Evolutionary conservation across 192 early-diverging fungal genomes (phyloP), one percentile per base, ranked within the genome.

Genomic region (Podila epigama): DNA sequence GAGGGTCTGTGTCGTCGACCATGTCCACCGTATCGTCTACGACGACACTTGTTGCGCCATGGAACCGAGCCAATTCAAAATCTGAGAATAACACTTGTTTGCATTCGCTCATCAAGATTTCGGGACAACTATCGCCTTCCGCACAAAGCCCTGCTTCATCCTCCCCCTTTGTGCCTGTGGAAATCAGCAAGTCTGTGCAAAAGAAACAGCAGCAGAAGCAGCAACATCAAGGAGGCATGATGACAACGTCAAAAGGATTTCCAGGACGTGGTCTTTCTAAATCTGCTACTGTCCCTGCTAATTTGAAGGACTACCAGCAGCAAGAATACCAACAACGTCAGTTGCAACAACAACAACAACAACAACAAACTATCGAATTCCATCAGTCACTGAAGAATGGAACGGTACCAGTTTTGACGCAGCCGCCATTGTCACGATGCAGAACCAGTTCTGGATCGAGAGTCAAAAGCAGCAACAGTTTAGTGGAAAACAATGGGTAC

Each of bases 31-130:
- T 5, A 15, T 10, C 25, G 9, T 37, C 40, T 18, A 29, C 60
- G 10, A 42, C 73, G 4, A 11, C 60, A 1, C 32, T 64, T 44
- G 39, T 68, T 8, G 73, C 73, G n/a, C 73, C 73, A 29, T 68
- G 73, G 73, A 68, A 77, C 32, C 59, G 73, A 15, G 51, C 28
- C 7, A 44, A 60, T 34, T 35, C 66, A 9, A 51, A 42, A 12
- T 18, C 41, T 7, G 73, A 77, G 40, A 42, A 50, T 13, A 77
- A 60, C 35, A 77, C 55, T 1, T 66, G 68, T 18, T 28, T 77
- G 18, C 73, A 77, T 29, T 63, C 73, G 25, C 48, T 77, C 20
- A 63, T 68, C 65, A 67, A 75, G 48, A 52, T 63, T 20, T 63
- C 68, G 0, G 58, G 58, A 2, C 60, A 54, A 7, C 33, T 33